Evolutionary conservation across 2,329 filamentous ascomycete species (phyloP).

Genomic region (Aspergillus fumigatiaffinis): DNA sequence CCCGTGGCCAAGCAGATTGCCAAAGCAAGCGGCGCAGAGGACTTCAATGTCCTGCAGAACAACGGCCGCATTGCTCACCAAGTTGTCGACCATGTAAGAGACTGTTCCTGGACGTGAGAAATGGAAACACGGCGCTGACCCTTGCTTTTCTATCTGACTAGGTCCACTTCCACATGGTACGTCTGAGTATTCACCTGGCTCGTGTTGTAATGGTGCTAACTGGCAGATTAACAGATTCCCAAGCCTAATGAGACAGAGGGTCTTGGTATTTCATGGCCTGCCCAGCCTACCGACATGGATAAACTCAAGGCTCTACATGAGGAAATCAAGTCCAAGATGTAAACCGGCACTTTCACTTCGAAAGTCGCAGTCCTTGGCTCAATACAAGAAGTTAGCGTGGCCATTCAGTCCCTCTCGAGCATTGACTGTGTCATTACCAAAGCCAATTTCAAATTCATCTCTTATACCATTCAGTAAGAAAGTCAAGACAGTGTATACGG

Average conservation of each 20-base stretch:
- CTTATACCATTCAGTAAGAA: constrained; percentile 3
- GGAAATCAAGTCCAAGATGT: constrained; percentile 89
- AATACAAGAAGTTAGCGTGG: not conserved
- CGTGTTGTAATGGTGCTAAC: constrained; percentile 1
- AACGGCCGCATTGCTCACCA: constrained; percentile 91
- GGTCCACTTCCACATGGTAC: constrained; percentile 92
- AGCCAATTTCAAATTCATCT: not conserved
- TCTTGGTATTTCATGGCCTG: constrained; percentile 74
- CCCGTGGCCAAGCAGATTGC: constrained; percentile 86
- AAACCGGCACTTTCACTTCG: constrained; percentile 19
- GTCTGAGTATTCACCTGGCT: constrained; percentile 14
- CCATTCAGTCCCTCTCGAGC: not conserved
- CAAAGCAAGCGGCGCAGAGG: constrained; percentile 65
- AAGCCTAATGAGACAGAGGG: constrained; percentile 85
- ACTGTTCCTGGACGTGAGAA: not conserved
- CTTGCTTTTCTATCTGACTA: constrained; percentile 29
- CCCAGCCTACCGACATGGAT: constrained; percentile 72
- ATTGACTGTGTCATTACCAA: not conserved
- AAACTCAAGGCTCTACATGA: constrained; percentile 73
- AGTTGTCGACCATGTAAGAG: constrained; percentile 79
- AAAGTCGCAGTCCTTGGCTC: not conserved
- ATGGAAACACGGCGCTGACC: constrained; percentile 1
- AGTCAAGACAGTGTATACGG: not conserved
- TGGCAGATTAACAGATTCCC: constrained; percentile 63
- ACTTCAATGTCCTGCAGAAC: constrained; percentile 97